Evolutionary conservation across 1,139 yeast species (phyloP).

Genomic region (Sugiyamaella neomexicana): DNA sequence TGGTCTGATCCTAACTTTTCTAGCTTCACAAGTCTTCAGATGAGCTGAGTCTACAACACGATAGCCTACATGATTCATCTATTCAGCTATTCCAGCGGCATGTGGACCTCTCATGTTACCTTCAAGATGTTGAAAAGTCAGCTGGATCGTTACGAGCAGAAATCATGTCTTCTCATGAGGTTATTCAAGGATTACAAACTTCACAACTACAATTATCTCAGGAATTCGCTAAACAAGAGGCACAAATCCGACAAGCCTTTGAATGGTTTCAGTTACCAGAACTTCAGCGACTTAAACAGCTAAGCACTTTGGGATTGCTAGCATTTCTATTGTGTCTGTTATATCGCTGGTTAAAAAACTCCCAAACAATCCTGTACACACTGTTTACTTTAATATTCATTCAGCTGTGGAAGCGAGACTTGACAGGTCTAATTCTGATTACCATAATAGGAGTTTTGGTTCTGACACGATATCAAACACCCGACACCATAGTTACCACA

Average conservation of each 20-base stretch:
- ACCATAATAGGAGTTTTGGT: not conserved
- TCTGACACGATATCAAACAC: not conserved
- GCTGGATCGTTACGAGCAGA: not conserved
- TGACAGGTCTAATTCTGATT: not conserved
- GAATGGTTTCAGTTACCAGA: not conserved
- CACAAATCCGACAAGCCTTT: not conserved
- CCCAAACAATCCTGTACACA: not conserved
- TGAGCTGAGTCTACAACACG: not conserved
- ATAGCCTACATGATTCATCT: not conserved
- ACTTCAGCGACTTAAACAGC: not conserved
- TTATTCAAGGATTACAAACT: not conserved
- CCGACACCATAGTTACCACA: not conserved
- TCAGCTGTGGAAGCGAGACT: not conserved
- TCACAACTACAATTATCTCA: conserved; percentile 1
- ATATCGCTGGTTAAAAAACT: not conserved
- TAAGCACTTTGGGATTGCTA: not conserved
- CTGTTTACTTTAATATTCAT: not conserved
- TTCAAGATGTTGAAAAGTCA: conserved; percentile 4
- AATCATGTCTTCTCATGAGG: not conserved
- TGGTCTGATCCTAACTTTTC: not conserved
- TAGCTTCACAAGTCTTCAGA: conserved; percentile 1
- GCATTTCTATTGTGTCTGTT: not conserved
- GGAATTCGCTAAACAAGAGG: not conserved
- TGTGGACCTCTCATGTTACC: conserved; percentile 1
- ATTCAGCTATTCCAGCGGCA: conserved; percentile 7